A percentile compares a stretch with the other conserved stretches of the same genome.
phyloP scores from a whole-genome alignment of 495 filamentous ascomycete species.

The Trichoderma erinaceum region DNA sequence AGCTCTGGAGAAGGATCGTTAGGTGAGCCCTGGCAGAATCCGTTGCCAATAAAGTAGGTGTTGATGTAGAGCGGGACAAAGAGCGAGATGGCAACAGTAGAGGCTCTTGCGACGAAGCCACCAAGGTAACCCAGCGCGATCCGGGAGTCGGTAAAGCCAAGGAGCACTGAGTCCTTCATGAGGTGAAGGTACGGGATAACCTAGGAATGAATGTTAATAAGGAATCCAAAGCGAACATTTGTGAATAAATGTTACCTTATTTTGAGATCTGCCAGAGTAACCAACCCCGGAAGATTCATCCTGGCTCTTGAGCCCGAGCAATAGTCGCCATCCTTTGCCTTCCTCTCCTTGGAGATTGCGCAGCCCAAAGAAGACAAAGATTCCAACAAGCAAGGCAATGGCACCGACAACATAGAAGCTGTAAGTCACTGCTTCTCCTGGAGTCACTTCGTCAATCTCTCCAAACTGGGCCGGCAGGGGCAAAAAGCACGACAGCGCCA shows the following conservation, averaged over 20 bases:
- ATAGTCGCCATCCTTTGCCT: conserved; percentile 57
- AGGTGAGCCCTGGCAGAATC: conserved; percentile 62
- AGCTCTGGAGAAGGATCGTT: conserved; percentile 57
- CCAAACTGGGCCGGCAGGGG: conserved; percentile 76
- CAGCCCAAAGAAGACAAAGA: conserved; percentile 75
- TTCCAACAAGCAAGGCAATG: conserved; percentile 63
- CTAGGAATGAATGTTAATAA: conserved; percentile 18
- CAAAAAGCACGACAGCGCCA: conserved; percentile 75
- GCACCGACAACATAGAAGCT: conserved; percentile 80
- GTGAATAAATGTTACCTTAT: conserved; percentile 1
- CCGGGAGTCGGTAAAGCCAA: conserved; percentile 68
- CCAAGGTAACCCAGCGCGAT: conserved; percentile 87
- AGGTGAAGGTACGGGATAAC: conserved; percentile 43
- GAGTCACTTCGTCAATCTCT: conserved; percentile 55
- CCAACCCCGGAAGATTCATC: background rate
- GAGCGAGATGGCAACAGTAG: conserved; percentile 89
- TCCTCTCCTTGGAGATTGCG: conserved; percentile 72
- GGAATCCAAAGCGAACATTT: background rate
- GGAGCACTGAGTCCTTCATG: conserved; percentile 56
- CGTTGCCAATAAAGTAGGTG: conserved; percentile 74
- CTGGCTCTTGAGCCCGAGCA: conserved; percentile 36
- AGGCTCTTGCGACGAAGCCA: conserved; percentile 90
- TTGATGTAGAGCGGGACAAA: conserved; percentile 93
- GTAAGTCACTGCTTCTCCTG: conserved; percentile 61
- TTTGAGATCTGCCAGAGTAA: conserved; percentile 11